phyloP scores from a whole-genome alignment of 208 protist genomes.

The Borovskyia barvae region DNA sequence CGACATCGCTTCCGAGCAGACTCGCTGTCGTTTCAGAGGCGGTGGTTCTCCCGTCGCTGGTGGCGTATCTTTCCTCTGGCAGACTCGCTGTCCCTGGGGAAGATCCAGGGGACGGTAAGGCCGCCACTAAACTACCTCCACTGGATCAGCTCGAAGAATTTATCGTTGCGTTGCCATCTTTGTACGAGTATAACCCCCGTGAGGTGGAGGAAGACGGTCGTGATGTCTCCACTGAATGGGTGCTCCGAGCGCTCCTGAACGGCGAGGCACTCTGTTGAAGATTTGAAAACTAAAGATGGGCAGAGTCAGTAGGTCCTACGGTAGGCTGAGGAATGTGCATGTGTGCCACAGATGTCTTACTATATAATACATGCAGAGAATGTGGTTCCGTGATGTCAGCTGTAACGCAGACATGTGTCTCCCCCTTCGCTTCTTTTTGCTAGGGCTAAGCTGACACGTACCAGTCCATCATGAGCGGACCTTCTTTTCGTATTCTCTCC shows the following conservation, averaged over 20 bases:
- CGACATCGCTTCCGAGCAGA: conserved; percentile 8
- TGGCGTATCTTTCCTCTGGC: conserved; percentile 17
- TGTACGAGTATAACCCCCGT: conserved; percentile 39
- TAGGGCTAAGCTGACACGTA: no score
- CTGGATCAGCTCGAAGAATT: conserved; percentile 31
- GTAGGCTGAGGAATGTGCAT: no score
- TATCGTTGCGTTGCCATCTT: conserved; percentile 28
- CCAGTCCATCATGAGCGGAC: no score
- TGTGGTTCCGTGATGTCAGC: no score
- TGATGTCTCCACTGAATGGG: conserved; percentile 35
- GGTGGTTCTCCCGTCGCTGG: conserved; percentile 19
- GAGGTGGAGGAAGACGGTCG: conserved; percentile 21
- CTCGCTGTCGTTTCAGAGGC: conserved; percentile 16
- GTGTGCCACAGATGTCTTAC: no score
- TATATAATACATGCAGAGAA: no score
- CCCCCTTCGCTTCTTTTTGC: no score
- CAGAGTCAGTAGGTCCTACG: no score
- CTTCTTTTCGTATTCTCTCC: no score
- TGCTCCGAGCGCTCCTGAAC: conserved; percentile 21
- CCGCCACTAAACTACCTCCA: conserved; percentile 23
- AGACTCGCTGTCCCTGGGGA: neutral
- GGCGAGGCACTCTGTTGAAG: conserved; percentile 22
- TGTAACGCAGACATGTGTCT: no score
- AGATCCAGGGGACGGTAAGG: neutral
- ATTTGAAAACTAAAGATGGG: no score